Evolutionary conservation across 2,329 filamentous ascomycete species (phyloP), one percentile per base, ranked within the genome.

Genomic region (Alternaria sp.): DNA sequence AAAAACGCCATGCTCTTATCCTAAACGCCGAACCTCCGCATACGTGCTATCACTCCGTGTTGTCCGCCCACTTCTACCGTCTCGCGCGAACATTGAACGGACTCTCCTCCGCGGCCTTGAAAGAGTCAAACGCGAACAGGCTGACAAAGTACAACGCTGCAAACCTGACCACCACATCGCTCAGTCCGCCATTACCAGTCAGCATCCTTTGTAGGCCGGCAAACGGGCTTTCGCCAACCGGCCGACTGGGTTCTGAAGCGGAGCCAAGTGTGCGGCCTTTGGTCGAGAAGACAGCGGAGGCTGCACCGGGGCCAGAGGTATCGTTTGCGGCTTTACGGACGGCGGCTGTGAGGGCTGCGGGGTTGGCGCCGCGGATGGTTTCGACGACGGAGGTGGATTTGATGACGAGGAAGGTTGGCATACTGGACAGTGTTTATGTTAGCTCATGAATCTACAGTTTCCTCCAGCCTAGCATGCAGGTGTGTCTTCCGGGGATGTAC

Each of bases 351-450:
- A 85, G 82, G 37, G 82, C 82, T 21, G 82, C 78, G n/a, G 82
- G 79, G 65, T 85, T 84, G 7, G 83, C 83, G 72, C 83, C 83
- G 33, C 82, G 80, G 64, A 85, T 79, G 4, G 83, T 84, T 26
- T 84, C 81, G 70, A 79, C 75, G 23, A 84, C 82, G 47, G 78
- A 75, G 37, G 69, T 72, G 69, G 77, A 79, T 66, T 82, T 83
- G 60, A 85, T 76, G 64, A 84, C 77, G 60, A 85, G 81, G 75
- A 85, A 85, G 21, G 83, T 85, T 1, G 83, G 83, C 83, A 85
- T 85, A 5, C 80, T 80, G 54, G 41, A 33, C 5, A 49, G 10
- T 68, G 8, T 7, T 5, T 6, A 9, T 53, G 21, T 59, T 47
- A 60, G 67, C 37, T 20, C 6, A 25, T n/a, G 11, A 46, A 18